These are phyloP conservation scores for Bipolaris sorokiniana DNA, from an alignment of 2,329 filamentous ascomycete species.

Conservation along the genomic window DNA sequence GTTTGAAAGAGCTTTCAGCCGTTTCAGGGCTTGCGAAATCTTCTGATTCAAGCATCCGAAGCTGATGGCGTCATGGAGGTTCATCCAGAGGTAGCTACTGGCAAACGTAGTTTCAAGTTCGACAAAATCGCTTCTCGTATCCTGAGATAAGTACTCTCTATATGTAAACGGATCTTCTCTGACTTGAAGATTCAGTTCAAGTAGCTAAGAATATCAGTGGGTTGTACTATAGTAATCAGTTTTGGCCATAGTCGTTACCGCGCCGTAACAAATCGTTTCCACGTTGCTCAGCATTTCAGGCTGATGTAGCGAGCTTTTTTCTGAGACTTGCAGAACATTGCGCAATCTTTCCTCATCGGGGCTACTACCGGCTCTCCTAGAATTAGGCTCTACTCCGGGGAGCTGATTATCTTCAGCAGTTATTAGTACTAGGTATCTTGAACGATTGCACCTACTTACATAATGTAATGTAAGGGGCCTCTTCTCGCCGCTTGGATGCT, in stretches of 20 bases:
- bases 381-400: too few relatives aligned
- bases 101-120: neutral
- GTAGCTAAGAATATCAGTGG: neutral
- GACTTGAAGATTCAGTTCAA: neutral
- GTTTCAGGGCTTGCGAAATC: neutral
- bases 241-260: neutral
- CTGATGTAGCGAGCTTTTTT: neutral
- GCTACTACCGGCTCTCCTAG: neutral
- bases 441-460: neutral
- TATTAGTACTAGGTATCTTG: neutral
- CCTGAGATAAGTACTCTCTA: neutral
- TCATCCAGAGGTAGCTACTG: neutral
- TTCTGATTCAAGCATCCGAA: constrained; percentile 1
- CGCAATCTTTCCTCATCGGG: neutral
- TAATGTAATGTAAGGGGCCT: neutral
- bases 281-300: neutral
- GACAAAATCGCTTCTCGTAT: neutral
- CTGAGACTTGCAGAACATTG: neutral
- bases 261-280: neutral
- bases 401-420: neutral
- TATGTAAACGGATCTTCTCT: neutral
- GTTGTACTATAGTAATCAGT: neutral
- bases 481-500: neutral
- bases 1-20: neutral
- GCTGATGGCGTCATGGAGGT: neutral